These are phyloP conservation scores for Fraxinus quadrangulata DNA, from an alignment of 257 asterid species.

Conservation along the genomic window DNA sequence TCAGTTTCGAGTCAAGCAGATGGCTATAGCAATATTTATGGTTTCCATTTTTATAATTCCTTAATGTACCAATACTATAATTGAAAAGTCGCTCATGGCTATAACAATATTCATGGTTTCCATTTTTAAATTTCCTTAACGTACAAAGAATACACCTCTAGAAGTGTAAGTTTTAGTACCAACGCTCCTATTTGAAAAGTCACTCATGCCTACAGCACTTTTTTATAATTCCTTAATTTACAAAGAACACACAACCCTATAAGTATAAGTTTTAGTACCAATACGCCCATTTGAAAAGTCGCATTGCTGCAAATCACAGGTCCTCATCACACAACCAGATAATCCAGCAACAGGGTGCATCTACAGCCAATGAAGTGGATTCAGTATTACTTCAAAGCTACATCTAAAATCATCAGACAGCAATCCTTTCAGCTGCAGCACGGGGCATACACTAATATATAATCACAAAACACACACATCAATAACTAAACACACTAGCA, in stretches of 20 bases:
- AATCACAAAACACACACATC: neutral
- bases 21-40: too few relatives aligned
- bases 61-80: too few relatives aligned
- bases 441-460: neutral
- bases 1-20: neutral
- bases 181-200: too few relatives aligned
- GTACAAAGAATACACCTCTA: too few relatives aligned
- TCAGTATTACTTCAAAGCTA: neutral
- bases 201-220: too few relatives aligned
- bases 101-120: too few relatives aligned
- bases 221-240: neutral
- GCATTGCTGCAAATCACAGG: neutral
- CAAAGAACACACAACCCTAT: neutral
- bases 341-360: conserved; percentile 1
- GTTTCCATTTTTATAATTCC: too few relatives aligned
- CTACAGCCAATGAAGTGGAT: neutral
- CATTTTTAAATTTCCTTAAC: too few relatives aligned
- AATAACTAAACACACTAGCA: neutral
- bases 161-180: too few relatives aligned
- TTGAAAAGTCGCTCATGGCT: too few relatives aligned
- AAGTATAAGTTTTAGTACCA: neutral
- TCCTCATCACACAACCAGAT: neutral
- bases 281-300: neutral
- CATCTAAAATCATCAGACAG: neutral
- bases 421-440: neutral